Conservation (phyloP, 169 alveolate genomes). For the Plasmodium cynomolgi region DNA sequence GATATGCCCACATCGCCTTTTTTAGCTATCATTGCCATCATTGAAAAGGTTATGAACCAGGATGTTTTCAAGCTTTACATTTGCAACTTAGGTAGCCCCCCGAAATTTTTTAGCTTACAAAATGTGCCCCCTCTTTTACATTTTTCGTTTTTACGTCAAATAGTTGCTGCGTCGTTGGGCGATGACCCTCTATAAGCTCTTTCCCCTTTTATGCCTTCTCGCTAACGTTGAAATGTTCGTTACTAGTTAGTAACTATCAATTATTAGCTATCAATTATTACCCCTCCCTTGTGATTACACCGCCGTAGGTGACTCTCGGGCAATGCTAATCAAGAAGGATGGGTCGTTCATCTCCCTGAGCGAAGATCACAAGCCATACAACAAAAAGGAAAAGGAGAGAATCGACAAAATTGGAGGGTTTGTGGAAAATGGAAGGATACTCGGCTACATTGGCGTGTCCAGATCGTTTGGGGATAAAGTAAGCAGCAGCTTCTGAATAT, state of each 20-base stretch:
- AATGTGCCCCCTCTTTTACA: not conserved
- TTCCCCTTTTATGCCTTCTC: not conserved
- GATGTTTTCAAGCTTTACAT: conserved; percentile 64
- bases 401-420: conserved; percentile 65
- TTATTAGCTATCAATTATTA: not conserved
- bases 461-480: conserved; percentile 73
- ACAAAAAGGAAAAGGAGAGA: conserved; percentile 65
- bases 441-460: conserved; percentile 70
- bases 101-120: not conserved
- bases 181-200: not conserved
- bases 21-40: conserved; percentile 70
- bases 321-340: conserved; percentile 67
- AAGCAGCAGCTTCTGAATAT: not conserved
- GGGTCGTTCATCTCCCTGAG: conserved; percentile 68
- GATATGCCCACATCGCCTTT: not conserved
- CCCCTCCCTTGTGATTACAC: not conserved
- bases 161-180: not conserved
- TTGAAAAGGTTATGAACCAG: conserved; percentile 29
- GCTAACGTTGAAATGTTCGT: not conserved
- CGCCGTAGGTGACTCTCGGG: conserved; percentile 48
- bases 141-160: not conserved
- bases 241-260: not conserved
- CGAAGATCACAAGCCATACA: conserved; percentile 69
- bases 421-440: conserved; percentile 71
- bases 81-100: conserved; percentile 51